Evolutionary conservation across 306 rosid species (phyloP), one percentile per base, ranked within the genome.

Genomic region (Begonia loranthoides): DNA sequence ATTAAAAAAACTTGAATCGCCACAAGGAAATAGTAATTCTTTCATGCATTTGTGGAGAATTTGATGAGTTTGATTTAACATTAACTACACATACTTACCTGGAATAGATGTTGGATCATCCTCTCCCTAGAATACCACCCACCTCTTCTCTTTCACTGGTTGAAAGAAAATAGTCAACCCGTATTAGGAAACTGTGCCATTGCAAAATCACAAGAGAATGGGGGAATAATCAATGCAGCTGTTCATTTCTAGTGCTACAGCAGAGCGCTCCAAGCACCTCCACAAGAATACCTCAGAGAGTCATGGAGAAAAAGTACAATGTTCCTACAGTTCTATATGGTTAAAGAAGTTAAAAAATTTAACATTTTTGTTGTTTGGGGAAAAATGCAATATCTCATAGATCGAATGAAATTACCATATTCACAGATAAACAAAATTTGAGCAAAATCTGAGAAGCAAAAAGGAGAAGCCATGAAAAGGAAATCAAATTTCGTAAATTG

Each of bases 111-210:
- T 90, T 41, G 95, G 87, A 64, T 90, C 99, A 8, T 76, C 86
- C 68, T 90, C 99, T 36, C 86, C 86, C 82, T 80, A 82, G 67
- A 90, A 86, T 17, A 74, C n/a, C 66, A 80, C 95, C 99, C 99
- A 90, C 66, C 99, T 82, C 69, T 90, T 86, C 71, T 90, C 95
- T 70, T 90, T 90, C 88, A 80, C 99, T 86, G 19, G 51, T 54
- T 62, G 55, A 59, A 57, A 55, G 64, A 55, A n/a, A 15, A 60
- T 46, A 59, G 50, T 4, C 12, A 28, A 51, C 15, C n/a, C 5
- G 9, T 33, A 53, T 13, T 9, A 7, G 10, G 36, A 4, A 14
- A 33, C 2, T 0, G n/a, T 3, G 2, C 5, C 56, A 6, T 13
- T 11, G 38, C 33, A 33, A 44, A 2, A 4, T 3, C 40, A 53